These are phyloP conservation scores for Melastoma malabathricum DNA, from an alignment of 345 rosid genomes.

Conservation along the genomic window DNA sequence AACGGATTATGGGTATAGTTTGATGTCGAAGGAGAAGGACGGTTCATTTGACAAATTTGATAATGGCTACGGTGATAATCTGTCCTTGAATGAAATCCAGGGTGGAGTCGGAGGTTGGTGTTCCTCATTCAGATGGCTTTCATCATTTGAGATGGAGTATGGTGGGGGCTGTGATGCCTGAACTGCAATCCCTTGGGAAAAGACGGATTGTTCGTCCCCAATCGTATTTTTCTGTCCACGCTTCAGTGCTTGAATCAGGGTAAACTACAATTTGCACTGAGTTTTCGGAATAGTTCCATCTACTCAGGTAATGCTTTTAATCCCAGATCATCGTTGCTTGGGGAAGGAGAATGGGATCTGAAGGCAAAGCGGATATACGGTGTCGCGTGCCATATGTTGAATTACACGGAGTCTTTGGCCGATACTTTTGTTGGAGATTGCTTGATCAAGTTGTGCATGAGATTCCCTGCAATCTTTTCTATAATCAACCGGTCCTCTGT, in stretches of 20 bases:
- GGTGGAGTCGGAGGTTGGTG: constrained; percentile 20
- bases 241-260: constrained; percentile 26
- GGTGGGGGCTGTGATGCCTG: constrained; percentile 24
- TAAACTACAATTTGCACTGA: constrained; percentile 33
- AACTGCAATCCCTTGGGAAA: constrained; percentile 33
- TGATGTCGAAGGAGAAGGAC: constrained; percentile 25
- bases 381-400: constrained; percentile 51
- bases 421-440: constrained; percentile 53
- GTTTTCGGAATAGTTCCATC: constrained; percentile 18
- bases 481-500: constrained; percentile 27
- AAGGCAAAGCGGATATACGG: constrained; percentile 43
- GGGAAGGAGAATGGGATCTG: constrained; percentile 73
- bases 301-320: constrained; percentile 25
- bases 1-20: constrained; percentile 37
- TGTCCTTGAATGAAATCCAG: constrained; percentile 11
- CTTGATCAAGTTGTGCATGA: constrained; percentile 46
- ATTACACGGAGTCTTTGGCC: constrained; percentile 26
- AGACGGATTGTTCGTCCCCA: constrained; percentile 17
- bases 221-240: constrained; percentile 24
- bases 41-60: constrained; percentile 14
- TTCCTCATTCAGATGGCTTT: constrained; percentile 17
- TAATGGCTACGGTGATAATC: constrained; percentile 20
- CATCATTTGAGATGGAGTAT: constrained; percentile 31
- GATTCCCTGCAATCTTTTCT: constrained; percentile 42
- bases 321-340: constrained; percentile 44